Evolutionary conservation across 2,329 filamentous ascomycete species (phyloP).

Genomic region (Epichloe sibirici): DNA sequence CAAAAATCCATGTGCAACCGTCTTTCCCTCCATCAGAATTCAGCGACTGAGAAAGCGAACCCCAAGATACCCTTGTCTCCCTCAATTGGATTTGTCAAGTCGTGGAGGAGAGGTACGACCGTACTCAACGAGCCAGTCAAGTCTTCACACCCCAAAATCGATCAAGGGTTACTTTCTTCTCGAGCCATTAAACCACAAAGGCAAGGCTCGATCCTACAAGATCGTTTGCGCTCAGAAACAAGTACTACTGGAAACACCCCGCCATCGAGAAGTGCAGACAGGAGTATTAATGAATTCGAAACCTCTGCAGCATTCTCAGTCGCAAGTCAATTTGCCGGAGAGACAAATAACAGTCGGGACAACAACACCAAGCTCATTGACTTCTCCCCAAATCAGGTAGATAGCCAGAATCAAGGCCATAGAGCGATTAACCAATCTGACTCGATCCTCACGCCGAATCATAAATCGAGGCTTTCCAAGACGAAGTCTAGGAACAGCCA

Average conservation of each 20-base stretch:
- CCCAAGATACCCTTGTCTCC: neutral
- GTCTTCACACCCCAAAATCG: neutral
- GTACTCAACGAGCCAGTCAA: neutral
- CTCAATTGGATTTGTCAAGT: conserved; percentile 1
- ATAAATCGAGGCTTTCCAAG: neutral
- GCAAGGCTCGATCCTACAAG: neutral
- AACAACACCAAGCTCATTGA: neutral
- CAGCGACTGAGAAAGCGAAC: neutral
- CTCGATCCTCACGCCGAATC: neutral
- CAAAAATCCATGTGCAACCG: neutral
- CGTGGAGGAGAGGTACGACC: conserved; percentile 1
- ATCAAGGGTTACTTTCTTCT: conserved; percentile 3
- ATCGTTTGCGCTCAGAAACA: neutral
- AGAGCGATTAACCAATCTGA: neutral
- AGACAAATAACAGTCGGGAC: neutral
- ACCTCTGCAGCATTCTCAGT: neutral
- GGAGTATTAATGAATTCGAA: neutral
- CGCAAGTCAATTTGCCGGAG: neutral
- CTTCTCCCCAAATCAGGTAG: neutral
- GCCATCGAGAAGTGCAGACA: neutral
- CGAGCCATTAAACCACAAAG: neutral
- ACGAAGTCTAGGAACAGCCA: neutral
- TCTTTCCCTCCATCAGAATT: neutral
- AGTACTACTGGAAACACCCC: neutral
- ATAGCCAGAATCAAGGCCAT: neutral